Conservation (phyloP, 495 filamentous ascomycete species). For the Jackrogersella multiformis region DNA sequence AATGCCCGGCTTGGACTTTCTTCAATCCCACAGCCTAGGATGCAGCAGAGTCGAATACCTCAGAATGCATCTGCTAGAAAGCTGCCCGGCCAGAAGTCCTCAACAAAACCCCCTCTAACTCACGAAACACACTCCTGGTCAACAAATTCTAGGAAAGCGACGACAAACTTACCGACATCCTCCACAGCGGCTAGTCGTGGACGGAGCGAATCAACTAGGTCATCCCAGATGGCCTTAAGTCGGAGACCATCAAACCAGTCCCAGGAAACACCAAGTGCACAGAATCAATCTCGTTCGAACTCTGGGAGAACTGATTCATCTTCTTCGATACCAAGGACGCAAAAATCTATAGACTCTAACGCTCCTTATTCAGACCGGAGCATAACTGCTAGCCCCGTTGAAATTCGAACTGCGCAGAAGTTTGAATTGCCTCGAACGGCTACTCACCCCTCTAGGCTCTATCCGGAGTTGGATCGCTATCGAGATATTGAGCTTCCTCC, state of each 20-base stretch:
- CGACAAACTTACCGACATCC: constrained; percentile 28
- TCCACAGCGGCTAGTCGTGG: constrained; percentile 16
- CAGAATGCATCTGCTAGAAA: constrained; percentile 44
- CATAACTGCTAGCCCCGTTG: constrained; percentile 53
- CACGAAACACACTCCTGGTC: constrained; percentile 48
- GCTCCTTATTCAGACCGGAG: constrained; percentile 47
- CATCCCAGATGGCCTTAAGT: constrained; percentile 54
- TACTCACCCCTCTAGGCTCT: constrained; percentile 52
- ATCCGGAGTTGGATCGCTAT: constrained; percentile 66
- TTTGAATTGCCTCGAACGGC: constrained; percentile 46
- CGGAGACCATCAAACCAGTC: constrained; percentile 60
- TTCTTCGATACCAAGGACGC: constrained; percentile 50
- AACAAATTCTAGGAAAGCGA: constrained; percentile 27
- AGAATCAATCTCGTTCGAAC: constrained; percentile 45
- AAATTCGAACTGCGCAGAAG: constrained; percentile 48
- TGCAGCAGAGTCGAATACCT: constrained; percentile 49
- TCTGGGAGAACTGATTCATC: constrained; percentile 52
- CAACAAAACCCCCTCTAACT: constrained; percentile 37
- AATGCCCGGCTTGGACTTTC: constrained; percentile 38
- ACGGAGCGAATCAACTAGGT: constrained; percentile 32
- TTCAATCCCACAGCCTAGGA: constrained; percentile 45
- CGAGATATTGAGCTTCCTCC: constrained; percentile 47
- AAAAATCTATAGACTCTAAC: constrained; percentile 43
- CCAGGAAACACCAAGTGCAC: constrained; percentile 46
- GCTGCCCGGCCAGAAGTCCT: constrained; percentile 20